Evolutionary conservation across 2,329 filamentous ascomycete species (phyloP), one percentile per base, ranked within the genome.

Genomic region (Periglandula ipomoeae): DNA sequence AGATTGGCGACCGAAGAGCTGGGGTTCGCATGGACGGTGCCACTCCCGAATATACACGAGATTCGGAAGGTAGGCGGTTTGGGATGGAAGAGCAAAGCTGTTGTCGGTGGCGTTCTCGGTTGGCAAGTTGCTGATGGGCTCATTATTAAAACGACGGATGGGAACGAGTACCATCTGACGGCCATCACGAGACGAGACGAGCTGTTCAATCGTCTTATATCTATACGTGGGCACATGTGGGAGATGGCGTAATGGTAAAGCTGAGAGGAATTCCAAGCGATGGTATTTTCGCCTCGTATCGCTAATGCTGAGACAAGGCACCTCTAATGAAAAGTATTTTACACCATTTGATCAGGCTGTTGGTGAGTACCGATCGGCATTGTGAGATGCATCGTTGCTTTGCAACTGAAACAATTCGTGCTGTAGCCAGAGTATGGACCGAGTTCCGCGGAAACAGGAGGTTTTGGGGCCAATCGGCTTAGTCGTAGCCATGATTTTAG

Each of bases 221-320:
- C 85, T 2, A 86, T 91, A 67, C 86, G 86, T 1, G 76, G 76
- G 13, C 87, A 93, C 73, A 89, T 89, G 72, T 93, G 87, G 88
- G 85, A 89, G 70, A 76, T 77, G 48, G 87, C 80, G 81, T 91
- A 47, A 17, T 42, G n/a, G n/a, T n/a, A n/a, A n/a, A n/a, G n/a
- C n/a, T n/a, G n/a, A n/a, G n/a, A n/a, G n/a, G n/a, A n/a, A n/a
- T n/a, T n/a, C n/a, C n/a, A n/a, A n/a, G n/a, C n/a, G n/a, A n/a
- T n/a, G n/a, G n/a, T n/a, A n/a, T n/a, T n/a, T n/a, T n/a, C n/a
- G n/a, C n/a, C n/a, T n/a, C n/a, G n/a, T n/a, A n/a, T n/a, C n/a
- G n/a, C n/a, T n/a, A n/a, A n/a, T n/a, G n/a, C n/a, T n/a, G n/a
- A n/a, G n/a, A n/a, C n/a, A n/a, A n/a, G n/a, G n/a, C n/a, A n/a